Conservation (phyloP, 208 protist species). For the Wallacemonas sp. region DNA sequence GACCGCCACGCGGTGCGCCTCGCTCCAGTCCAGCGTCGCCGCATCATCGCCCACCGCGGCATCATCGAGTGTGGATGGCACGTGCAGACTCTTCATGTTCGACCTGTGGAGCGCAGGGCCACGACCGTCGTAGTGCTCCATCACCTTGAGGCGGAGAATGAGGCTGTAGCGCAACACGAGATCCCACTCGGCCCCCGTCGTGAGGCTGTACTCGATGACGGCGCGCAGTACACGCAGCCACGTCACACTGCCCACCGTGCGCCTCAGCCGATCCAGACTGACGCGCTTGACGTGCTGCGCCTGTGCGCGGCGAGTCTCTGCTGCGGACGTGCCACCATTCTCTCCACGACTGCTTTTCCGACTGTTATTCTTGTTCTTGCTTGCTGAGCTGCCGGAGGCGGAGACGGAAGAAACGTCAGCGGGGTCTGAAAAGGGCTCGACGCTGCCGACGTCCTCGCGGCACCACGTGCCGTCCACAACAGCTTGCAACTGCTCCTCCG, state of each 20-base stretch:
- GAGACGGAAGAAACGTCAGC: background rate
- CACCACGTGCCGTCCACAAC: background rate
- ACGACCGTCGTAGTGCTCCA: slow-evolving; percentile 26
- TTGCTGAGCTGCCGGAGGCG: too few species aligned
- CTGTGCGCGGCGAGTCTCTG: too few species aligned
- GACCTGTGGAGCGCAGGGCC: background rate
- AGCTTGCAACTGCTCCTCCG: background rate
- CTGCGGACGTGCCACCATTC: too few species aligned
- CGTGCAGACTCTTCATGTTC: slow-evolving; percentile 1
- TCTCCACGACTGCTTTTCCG: too few species aligned
- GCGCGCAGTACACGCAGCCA: slow-evolving; percentile 7
- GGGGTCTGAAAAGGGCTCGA: background rate
- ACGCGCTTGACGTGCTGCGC: background rate
- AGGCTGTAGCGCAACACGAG: slow-evolving; percentile 22
- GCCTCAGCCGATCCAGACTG: background rate
- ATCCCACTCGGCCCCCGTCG: slow-evolving; percentile 12
- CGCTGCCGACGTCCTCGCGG: background rate
- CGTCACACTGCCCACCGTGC: background rate
- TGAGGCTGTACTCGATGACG: slow-evolving; percentile 6
- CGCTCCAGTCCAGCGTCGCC: background rate
- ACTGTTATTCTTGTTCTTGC: too few species aligned
- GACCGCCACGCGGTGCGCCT: slow-evolving; percentile 4
- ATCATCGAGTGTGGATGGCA: background rate
- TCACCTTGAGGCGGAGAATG: slow-evolving; percentile 23
- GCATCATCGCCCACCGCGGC: background rate